Base-by-base conservation (phyloP, 805 yeast species). In the Candida maris region DNA sequence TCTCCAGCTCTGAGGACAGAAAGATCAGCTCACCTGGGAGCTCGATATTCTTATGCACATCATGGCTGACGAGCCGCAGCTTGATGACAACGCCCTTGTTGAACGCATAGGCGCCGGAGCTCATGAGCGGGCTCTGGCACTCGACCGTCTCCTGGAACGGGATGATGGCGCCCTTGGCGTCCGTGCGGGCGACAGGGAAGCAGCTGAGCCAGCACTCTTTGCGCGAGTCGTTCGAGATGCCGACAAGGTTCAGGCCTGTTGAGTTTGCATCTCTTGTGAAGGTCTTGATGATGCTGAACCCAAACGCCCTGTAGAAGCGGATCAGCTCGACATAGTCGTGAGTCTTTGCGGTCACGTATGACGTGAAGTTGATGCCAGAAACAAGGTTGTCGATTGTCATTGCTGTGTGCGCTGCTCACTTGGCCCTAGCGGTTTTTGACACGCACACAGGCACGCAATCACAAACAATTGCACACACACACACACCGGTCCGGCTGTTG, bases 201-300 rank as follows among this genome's bases (percentile, higher is more conserved):
- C 79, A 64, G 56, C 81, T 85, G 31, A 84, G 56, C 94, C 94
- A 84, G 19, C 75, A 59, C 59, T 84, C 94, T 44, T 68, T 73
- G 33, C 80, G 52, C 1, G 89, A 81, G 45, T 81, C 86, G 38
- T 65, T 68, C 6, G 86, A 73, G 30, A 83, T 65, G 4, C 89
- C 89, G 30, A 64, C 57, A 12, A 67, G 56, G 48, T 43, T 62
- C 43, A 43, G 32, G 10, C 42, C 60, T 27, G 46, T 57, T 40
- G 42, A 59, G 37, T 64, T 59, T 42, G 68, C 64, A 55, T 65
- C 73, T 44, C 81, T 79, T 42, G 79, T 67, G 57, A 69, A 83
- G 48, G 69, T 77, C 53, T 81, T 77, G 31, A 77, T 68, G 25
- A 77, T 65, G 22, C 70, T 62, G 54, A 82, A 82, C 17, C 89